These are phyloP conservation scores for Cryptococcus sp. DNA, from an alignment of 1,284 basidiomycete species.

Conservation along the genomic window DNA sequence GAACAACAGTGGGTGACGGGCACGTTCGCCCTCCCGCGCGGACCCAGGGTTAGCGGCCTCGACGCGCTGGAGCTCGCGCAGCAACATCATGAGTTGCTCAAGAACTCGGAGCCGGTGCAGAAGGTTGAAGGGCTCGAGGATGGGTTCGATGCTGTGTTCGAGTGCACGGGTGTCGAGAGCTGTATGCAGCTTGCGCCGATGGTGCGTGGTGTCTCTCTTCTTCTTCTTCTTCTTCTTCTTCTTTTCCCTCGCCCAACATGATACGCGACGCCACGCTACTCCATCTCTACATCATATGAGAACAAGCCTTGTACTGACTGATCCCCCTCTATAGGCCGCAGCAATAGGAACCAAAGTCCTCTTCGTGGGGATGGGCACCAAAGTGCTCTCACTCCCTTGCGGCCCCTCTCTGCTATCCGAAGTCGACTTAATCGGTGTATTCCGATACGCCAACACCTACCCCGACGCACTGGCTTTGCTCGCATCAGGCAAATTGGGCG, in stretches of 20 bases:
- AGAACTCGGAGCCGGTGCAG: slow-evolving; percentile 30
- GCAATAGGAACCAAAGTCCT: slow-evolving; percentile 82
- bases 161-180: slow-evolving; percentile 90
- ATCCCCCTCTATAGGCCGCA: slow-evolving; percentile 62
- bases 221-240: background rate
- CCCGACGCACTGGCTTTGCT: slow-evolving; percentile 78
- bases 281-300: background rate
- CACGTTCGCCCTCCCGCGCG: slow-evolving; percentile 66
- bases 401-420: slow-evolving; percentile 80
- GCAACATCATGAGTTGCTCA: slow-evolving; percentile 59
- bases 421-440: slow-evolving; percentile 90
- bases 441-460: slow-evolving; percentile 77
- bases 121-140: slow-evolving; percentile 59
- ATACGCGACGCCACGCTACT: background rate
- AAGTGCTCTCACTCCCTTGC: slow-evolving; percentile 78
- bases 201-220: slow-evolving; percentile 58
- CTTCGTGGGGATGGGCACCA: slow-evolving; percentile 92
- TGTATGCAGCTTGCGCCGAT: slow-evolving; percentile 85
- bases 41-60: slow-evolving; percentile 57
- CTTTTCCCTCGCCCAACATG: background rate
- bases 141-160: slow-evolving; percentile 89
- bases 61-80: slow-evolving; percentile 70
- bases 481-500: slow-evolving; percentile 62
- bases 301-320: slow-evolving; percentile 1
- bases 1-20: slow-evolving; percentile 73